A percentile compares a stretch with the other conserved stretches of the same genome.
Conservation (phyloP, 1,284 basidiomycete genomes). For the Peniophora sp. region DNA sequence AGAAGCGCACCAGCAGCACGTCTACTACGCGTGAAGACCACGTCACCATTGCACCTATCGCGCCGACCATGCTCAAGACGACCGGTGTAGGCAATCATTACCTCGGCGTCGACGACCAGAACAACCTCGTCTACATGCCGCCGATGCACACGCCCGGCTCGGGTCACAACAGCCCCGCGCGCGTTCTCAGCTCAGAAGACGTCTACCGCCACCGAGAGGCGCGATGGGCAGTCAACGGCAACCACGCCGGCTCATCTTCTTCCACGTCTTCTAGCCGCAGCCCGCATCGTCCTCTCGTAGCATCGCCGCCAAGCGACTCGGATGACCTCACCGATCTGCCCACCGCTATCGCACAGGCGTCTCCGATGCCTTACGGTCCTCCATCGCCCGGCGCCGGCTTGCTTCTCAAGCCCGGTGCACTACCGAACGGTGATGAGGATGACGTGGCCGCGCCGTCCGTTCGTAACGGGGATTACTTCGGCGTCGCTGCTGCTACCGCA, state of each 20-base stretch:
- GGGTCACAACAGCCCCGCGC: not conserved
- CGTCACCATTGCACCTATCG: conserved; percentile 90
- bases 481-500: conserved; percentile 9
- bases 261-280: conserved; percentile 7
- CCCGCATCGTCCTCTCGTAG: not conserved
- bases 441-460: conserved; percentile 33
- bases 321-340: conserved; percentile 3
- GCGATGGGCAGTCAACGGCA: conserved; percentile 23
- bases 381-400: not conserved
- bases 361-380: not conserved
- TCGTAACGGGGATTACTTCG: conserved; percentile 59
- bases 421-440: conserved; percentile 8
- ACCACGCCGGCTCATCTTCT: not conserved
- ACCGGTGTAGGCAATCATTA: conserved; percentile 40
- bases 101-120: conserved; percentile 11
- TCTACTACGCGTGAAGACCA: conserved; percentile 39
- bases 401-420: not conserved
- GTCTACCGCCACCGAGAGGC: conserved; percentile 26
- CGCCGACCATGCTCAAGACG: conserved; percentile 90
- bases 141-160: conserved; percentile 7
- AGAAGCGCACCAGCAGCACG: conserved; percentile 28
- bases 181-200: conserved; percentile 11
- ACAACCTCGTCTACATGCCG: conserved; percentile 69
- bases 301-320: not conserved
- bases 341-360: conserved; percentile 6